These are phyloP conservation scores for Tarenaya hassleriana DNA, from an alignment of 345 rosid genomes.

Conservation along the genomic window DNA sequence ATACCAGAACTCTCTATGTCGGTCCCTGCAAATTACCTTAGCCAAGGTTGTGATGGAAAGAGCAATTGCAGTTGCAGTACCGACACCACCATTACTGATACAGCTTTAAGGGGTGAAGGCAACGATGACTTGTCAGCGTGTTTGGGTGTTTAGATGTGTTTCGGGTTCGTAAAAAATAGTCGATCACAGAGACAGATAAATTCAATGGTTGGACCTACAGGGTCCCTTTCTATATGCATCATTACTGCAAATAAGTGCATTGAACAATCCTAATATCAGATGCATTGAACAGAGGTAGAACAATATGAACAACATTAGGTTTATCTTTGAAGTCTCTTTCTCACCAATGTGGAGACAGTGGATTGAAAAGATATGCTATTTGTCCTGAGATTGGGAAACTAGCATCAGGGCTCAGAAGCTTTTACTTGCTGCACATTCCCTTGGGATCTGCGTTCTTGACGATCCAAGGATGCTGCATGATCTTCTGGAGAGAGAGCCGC, in stretches of 20 bases:
- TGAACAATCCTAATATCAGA: no score
- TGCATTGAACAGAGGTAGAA: conserved; percentile 4
- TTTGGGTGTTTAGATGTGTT: conserved; percentile 3
- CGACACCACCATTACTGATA: conserved; percentile 50
- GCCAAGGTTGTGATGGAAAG: conserved; percentile 23
- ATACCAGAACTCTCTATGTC: conserved; percentile 35
- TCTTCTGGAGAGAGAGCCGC: conserved; percentile 75
- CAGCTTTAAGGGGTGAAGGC: conserved; percentile 25
- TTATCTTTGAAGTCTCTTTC: background rate
- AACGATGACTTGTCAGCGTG: no score
- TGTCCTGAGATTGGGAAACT: conserved; percentile 15
- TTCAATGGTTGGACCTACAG: no score
- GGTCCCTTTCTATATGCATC: no score
- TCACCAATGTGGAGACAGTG: background rate
- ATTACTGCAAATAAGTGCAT: no score
- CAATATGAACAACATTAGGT: background rate
- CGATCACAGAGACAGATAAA: no score
- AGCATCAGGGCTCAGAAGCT: background rate
- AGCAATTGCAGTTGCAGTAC: conserved; percentile 39
- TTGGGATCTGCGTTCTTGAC: conserved; percentile 67
- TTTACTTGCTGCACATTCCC: conserved; percentile 38
- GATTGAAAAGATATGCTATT: conserved; percentile 1
- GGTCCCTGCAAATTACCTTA: conserved; percentile 24
- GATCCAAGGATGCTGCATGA: conserved; percentile 89
- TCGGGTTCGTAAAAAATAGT: conserved; percentile 8